phyloP scores from a whole-genome alignment of 306 rosid species.

The Purshia tridentata region DNA sequence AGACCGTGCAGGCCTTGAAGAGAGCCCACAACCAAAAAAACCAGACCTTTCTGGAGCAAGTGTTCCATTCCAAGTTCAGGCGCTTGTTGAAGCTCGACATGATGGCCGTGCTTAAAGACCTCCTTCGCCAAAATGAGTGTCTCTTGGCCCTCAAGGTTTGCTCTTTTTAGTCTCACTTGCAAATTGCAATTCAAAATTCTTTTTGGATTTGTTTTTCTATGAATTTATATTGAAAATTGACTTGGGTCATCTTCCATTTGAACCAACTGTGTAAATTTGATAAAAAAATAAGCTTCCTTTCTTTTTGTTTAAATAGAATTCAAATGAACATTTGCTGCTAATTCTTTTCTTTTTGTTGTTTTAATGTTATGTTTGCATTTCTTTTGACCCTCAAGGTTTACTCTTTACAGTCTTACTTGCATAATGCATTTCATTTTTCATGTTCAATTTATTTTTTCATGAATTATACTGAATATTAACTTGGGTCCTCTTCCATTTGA shows the following conservation, averaged over 20 bases:
- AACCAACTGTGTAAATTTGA: not conserved
- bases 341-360: not conserved
- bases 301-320: not conserved
- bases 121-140: conserved; percentile 53
- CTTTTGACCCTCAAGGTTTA: conserved; percentile 51
- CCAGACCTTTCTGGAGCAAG: conserved; percentile 25
- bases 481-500: not conserved
- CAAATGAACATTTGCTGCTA: not conserved
- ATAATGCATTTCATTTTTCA: not conserved
- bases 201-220: not conserved
- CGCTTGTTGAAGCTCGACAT: conserved; percentile 51
- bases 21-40: conserved; percentile 32
- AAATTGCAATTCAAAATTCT: not conserved
- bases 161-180: not conserved
- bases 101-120: conserved; percentile 53
- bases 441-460: not conserved
- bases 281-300: not conserved
- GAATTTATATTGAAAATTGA: not conserved
- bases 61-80: conserved; percentile 35
- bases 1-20: conserved; percentile 48
- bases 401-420: not conserved
- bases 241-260: not conserved
- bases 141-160: conserved; percentile 54
- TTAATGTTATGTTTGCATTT: too few relatives aligned
- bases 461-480: not conserved